phyloP scores from a whole-genome alignment of 768 basidiomycete species.

The Cantharellus anzutake region DNA sequence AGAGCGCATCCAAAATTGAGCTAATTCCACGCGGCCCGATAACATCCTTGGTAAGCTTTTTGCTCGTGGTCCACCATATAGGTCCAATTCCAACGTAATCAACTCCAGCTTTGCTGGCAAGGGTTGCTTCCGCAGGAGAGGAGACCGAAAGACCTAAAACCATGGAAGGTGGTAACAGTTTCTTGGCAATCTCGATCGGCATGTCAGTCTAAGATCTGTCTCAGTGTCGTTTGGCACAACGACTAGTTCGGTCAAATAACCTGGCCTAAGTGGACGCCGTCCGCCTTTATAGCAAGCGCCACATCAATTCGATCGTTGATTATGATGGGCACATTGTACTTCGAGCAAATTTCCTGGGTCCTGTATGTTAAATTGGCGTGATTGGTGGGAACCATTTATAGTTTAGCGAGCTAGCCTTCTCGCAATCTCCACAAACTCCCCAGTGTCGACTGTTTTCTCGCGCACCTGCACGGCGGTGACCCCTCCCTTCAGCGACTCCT shows the following conservation, averaged over 20 bases:
- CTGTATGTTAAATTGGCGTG: conserved; percentile 39
- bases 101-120: conserved; percentile 30
- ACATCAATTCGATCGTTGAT: conserved; percentile 84
- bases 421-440: conserved; percentile 30
- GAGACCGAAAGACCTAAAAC: conserved; percentile 74
- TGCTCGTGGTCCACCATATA: conserved; percentile 64
- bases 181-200: conserved; percentile 43
- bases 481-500: conserved; percentile 67
- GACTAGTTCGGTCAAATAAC: neutral
- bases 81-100: conserved; percentile 86
- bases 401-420: neutral
- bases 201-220: conserved; percentile 33
- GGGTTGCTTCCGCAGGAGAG: conserved; percentile 39
- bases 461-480: conserved; percentile 81
- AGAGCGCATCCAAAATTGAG: conserved; percentile 39
- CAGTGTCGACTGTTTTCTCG: conserved; percentile 69
- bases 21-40: conserved; percentile 62
- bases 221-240: neutral
- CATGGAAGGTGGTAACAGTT: conserved; percentile 43
- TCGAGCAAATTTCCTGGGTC: conserved; percentile 53
- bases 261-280: conserved; percentile 82
- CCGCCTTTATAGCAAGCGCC: conserved; percentile 53
- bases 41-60: conserved; percentile 41
- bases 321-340: conserved; percentile 62
- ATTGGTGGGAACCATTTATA: conserved; percentile 31